Percentiles rank a stretch among this genome's conserved stretches.
Conservation (phyloP, 2,329 filamentous ascomycete species). For the Dactylonectria estremocensis region DNA sequence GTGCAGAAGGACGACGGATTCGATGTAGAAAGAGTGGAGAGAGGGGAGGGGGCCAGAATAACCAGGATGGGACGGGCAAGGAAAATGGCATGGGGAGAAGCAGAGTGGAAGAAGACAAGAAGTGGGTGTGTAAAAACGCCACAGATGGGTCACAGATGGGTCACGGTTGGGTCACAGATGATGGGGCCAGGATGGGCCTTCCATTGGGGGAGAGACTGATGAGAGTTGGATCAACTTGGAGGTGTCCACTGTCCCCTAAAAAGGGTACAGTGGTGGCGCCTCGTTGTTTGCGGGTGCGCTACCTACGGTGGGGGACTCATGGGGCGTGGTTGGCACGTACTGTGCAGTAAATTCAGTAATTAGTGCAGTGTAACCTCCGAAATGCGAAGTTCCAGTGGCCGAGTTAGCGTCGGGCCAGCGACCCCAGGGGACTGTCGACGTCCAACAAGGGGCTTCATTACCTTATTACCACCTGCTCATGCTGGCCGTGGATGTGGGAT, state of each 20-base stretch:
- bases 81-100: background rate
- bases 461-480: conserved; percentile 25
- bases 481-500: background rate
- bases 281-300: background rate
- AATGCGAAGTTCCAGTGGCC: conserved; percentile 11
- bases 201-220: too few species aligned
- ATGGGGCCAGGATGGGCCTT: conserved; percentile 1
- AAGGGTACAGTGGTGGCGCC: too few species aligned
- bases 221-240: too few species aligned
- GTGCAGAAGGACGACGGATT: conserved; percentile 43
- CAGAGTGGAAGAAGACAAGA: background rate
- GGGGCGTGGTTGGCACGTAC: too few species aligned
- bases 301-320: too few species aligned
- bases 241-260: too few species aligned
- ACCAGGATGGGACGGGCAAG: conserved; percentile 1
- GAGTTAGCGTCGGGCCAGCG: conserved; percentile 18
- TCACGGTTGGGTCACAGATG: conserved; percentile 26
- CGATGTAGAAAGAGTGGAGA: conserved; percentile 42
- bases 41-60: conserved; percentile 20
- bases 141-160: conserved; percentile 22
- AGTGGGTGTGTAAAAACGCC: conserved; percentile 15
- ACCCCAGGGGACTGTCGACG: conserved; percentile 15
- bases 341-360: too few species aligned
- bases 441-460: conserved; percentile 11
- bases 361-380: conserved; percentile 25